Evolutionary conservation across 2,329 filamentous ascomycete species (phyloP).

Genomic region (Fusarium sp.): DNA sequence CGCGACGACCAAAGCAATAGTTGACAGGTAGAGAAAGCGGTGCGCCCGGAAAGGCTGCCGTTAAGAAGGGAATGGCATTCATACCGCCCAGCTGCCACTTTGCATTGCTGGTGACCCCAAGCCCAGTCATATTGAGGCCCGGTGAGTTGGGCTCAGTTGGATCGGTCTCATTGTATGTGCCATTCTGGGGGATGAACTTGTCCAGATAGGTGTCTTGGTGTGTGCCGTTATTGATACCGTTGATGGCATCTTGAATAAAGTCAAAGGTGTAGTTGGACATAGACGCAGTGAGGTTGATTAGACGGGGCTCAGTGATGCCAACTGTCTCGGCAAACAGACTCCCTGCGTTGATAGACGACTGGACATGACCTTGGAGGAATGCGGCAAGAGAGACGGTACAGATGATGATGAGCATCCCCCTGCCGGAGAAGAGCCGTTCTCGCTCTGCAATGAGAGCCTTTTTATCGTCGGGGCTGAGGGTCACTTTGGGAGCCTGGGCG

Average conservation of each 20-base stretch:
- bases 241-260: not conserved
- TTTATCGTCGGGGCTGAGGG: conserved; percentile 5
- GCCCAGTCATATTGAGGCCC: not conserved
- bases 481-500: not conserved
- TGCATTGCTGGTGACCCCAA: not conserved
- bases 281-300: not conserved
- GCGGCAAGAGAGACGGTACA: conserved; percentile 55
- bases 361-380: conserved; percentile 57
- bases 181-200: not conserved
- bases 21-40: conserved; percentile 54
- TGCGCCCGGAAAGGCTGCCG: conserved; percentile 51
- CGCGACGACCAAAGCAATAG: conserved; percentile 52
- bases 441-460: conserved; percentile 31
- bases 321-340: conserved; percentile 45
- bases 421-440: conserved; percentile 45
- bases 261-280: not conserved
- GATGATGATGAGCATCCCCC: conserved; percentile 35
- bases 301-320: conserved; percentile 5
- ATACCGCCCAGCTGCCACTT: conserved; percentile 46
- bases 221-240: not conserved
- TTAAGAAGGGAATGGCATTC: conserved; percentile 53
- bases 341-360: conserved; percentile 55
- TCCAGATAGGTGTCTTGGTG: not conserved
- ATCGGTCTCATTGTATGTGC: not conserved
- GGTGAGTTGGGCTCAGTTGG: not conserved